These are phyloP conservation scores for Brettanomyces nanus DNA, from an alignment of 805 yeast species.

Conservation along the genomic window DNA sequence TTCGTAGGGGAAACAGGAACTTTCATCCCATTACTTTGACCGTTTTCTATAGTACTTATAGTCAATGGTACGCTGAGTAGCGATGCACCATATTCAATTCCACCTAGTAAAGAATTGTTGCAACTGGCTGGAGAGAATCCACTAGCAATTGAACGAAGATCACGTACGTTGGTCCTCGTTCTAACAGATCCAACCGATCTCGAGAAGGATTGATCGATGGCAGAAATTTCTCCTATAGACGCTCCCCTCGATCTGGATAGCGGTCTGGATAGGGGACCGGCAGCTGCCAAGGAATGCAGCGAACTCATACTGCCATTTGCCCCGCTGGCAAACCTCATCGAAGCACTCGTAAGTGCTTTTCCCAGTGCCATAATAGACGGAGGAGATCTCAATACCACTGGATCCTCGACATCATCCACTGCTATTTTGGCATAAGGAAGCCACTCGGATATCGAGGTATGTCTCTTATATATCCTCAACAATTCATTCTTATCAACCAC, in stretches of 20 bases:
- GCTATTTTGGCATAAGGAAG: constrained; percentile 1
- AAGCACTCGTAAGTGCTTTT: constrained; percentile 1
- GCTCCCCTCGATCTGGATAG: background rate
- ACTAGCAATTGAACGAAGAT: background rate
- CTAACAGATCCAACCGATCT: background rate
- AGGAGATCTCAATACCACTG: background rate
- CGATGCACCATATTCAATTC: too few relatives aligned
- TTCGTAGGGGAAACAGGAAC: background rate
- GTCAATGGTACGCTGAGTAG: too few relatives aligned
- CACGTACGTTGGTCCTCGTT: background rate
- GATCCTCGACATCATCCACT: background rate
- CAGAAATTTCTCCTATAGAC: background rate
- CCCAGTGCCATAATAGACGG: background rate
- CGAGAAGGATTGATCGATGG: background rate
- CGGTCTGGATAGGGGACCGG: background rate
- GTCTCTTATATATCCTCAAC: background rate
- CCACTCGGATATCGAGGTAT: background rate
- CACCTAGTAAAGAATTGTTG: background rate
- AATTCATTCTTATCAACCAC: background rate
- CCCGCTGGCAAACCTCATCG: background rate
- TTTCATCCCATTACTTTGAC: background rate
- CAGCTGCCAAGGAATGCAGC: background rate
- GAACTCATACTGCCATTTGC: background rate
- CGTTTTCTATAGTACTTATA: too few relatives aligned
- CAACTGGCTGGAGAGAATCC: background rate